Percentiles rank a stretch among this genome's conserved stretches.
Conservation (phyloP, 2,329 filamentous ascomycete species). For the Xylaria sp. region DNA sequence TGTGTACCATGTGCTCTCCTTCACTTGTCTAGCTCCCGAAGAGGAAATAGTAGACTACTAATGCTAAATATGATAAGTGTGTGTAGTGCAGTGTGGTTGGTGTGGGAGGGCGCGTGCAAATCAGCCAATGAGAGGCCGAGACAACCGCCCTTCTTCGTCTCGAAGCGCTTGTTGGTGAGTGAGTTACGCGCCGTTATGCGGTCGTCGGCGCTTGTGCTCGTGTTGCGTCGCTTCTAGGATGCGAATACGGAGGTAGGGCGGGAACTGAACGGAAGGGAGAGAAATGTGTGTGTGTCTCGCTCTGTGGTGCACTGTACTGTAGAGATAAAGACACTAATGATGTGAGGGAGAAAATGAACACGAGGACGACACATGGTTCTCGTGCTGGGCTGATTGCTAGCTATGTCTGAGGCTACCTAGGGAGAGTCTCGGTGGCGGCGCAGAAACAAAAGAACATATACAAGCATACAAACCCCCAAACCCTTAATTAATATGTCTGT, state of each 20-base stretch:
- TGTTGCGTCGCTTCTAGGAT: neutral
- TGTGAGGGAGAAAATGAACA: slow-evolving; percentile 1
- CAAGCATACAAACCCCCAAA: slow-evolving; percentile 24
- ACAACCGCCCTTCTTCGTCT: slow-evolving; percentile 22
- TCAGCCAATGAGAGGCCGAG: slow-evolving; percentile 29
- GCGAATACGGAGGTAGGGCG: neutral
- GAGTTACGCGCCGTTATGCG: slow-evolving; percentile 34
- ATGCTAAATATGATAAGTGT: neutral
- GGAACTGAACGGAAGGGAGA: no score
- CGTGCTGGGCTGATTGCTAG: neutral
- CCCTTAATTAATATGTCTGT: slow-evolving; percentile 8
- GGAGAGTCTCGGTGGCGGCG: slow-evolving; percentile 19
- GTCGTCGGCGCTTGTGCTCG: slow-evolving; percentile 12
- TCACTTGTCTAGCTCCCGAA: neutral
- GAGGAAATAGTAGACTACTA: neutral
- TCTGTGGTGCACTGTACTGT: neutral
- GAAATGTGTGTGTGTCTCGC: neutral
- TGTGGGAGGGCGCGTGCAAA: slow-evolving; percentile 21
- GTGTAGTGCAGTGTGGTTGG: neutral
- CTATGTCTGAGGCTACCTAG: slow-evolving; percentile 5
- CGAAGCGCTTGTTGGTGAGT: slow-evolving; percentile 29
- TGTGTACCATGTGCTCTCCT: neutral
- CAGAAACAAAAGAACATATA: slow-evolving; percentile 16
- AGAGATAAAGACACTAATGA: neutral
- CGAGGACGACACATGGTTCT: neutral